Percentiles rank a stretch among this genome's conserved stretches.
Evolutionary conservation across 1,284 basidiomycete genomes (phyloP).

Genomic region (Exobasidium cylindrosporum): DNA sequence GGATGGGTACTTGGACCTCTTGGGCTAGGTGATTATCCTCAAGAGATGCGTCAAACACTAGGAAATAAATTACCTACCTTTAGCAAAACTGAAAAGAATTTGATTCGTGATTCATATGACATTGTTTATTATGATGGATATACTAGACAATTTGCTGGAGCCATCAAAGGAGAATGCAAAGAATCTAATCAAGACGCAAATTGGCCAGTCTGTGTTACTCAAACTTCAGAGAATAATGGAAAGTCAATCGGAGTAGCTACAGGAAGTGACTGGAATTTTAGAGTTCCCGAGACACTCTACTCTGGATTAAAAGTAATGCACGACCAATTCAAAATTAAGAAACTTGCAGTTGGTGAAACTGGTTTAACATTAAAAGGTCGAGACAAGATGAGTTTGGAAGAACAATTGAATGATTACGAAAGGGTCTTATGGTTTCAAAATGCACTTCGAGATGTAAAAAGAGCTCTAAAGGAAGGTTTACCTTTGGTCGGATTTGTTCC

Average conservation of each 20-base stretch:
- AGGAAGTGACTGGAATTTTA: slow-evolving; percentile 19
- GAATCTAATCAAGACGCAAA: slow-evolving; percentile 7
- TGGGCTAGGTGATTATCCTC: slow-evolving; percentile 16
- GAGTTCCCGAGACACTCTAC: slow-evolving; percentile 16
- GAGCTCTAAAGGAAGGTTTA: slow-evolving; percentile 13
- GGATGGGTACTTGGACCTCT: slow-evolving; percentile 19
- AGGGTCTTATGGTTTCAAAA: slow-evolving; percentile 20
- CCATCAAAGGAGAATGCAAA: slow-evolving; percentile 12
- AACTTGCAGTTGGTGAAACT: slow-evolving; percentile 15
- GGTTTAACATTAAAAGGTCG: slow-evolving; percentile 11
- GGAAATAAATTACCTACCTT: slow-evolving; percentile 13
- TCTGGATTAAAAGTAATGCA: not conserved
- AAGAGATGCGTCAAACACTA: slow-evolving; percentile 5
- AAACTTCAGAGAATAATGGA: not conserved
- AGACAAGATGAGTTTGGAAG: not conserved
- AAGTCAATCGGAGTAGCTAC: slow-evolving; percentile 16
- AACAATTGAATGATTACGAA: slow-evolving; percentile 17
- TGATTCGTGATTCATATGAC: slow-evolving; percentile 17
- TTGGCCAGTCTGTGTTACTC: slow-evolving; percentile 17
- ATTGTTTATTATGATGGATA: slow-evolving; percentile 20
- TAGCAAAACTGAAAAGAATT: slow-evolving; percentile 8
- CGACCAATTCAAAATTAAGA: not conserved
- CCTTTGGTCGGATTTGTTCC: slow-evolving; percentile 16
- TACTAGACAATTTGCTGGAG: slow-evolving; percentile 12
- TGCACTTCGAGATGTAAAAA: slow-evolving; percentile 15